phyloP scores from a whole-genome alignment of 1,139 yeast genomes.

The Meyerozyma guilliermondii region DNA sequence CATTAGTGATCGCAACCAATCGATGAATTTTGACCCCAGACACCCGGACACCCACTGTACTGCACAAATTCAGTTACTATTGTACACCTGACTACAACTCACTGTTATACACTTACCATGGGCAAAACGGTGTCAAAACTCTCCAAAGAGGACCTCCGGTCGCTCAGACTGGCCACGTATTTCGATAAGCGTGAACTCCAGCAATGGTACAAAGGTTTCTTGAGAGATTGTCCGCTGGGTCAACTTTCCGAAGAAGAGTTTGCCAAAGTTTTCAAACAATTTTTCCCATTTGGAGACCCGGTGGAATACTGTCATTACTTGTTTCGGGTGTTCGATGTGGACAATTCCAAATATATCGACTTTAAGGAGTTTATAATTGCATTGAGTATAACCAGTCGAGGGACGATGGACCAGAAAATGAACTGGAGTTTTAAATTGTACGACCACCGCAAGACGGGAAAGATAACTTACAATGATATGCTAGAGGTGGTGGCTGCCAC shows the following conservation, averaged over 20 bases:
- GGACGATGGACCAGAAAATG: conserved; percentile 79
- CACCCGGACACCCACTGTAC: not conserved
- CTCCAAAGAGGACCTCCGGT: conserved; percentile 83
- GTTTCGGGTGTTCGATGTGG: conserved; percentile 84
- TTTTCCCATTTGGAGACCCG: conserved; percentile 98
- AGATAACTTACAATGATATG: conserved; percentile 72
- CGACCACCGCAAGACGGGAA: conserved; percentile 77
- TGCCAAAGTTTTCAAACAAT: conserved; percentile 87
- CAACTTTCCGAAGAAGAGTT: conserved; percentile 84
- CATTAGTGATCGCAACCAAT: conserved; percentile 5
- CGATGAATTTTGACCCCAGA: not conserved
- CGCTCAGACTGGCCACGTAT: conserved; percentile 80
- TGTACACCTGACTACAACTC: not conserved
- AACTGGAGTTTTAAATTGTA: conserved; percentile 85
- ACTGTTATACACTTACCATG: conserved; percentile 42
- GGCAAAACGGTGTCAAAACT: conserved; percentile 94
- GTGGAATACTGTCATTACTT: conserved; percentile 84
- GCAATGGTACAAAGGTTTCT: conserved; percentile 96
- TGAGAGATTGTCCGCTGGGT: conserved; percentile 91
- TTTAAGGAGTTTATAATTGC: conserved; percentile 92
- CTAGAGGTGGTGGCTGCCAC: conserved; percentile 75
- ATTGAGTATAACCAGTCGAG: conserved; percentile 82
- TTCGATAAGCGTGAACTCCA: conserved; percentile 92
- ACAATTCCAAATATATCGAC: conserved; percentile 76
- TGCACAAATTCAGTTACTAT: no score